Conservation (phyloP, 2,329 filamentous ascomycete species). For the Trematosphaeria pertusa region DNA sequence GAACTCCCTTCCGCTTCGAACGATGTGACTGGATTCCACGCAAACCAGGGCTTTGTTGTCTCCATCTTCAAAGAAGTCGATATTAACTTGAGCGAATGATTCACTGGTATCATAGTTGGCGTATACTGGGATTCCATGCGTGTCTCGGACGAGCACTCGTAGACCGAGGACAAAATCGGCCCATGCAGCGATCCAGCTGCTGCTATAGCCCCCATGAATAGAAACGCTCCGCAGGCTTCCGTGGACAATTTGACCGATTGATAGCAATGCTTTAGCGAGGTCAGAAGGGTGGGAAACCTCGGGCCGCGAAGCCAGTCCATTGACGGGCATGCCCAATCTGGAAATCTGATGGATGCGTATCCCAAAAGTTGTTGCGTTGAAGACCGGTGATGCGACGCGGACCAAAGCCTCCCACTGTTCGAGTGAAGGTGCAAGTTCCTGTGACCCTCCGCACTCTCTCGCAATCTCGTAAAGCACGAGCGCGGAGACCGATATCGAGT, state of each 20-base stretch:
- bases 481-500: background rate
- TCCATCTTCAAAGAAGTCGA: background rate
- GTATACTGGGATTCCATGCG: background rate
- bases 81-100: background rate
- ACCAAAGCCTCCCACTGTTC: conserved; percentile 13
- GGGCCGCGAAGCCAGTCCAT: no score
- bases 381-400: conserved; percentile 7
- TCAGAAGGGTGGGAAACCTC: conserved; percentile 9
- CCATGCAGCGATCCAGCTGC: conserved; percentile 11
- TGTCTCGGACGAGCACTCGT: conserved; percentile 5
- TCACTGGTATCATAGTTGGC: background rate
- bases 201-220: conserved; percentile 4
- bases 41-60: background rate
- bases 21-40: background rate
- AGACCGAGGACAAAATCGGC: conserved; percentile 11
- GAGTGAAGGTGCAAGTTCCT: conserved; percentile 10
- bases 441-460: conserved; percentile 5
- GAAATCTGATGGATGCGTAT: conserved; percentile 7
- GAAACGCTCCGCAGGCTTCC: conserved; percentile 1
- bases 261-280: conserved; percentile 4
- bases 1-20: conserved; percentile 7
- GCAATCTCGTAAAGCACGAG: conserved; percentile 12
- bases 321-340: background rate
- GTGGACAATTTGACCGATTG: conserved; percentile 2
- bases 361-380: conserved; percentile 8